A percentile compares a stretch with the other conserved stretches of the same genome.
phyloP scores from a whole-genome alignment of 192 early-diverging fungal species.

The Chytriomyces hyalinus region DNA sequence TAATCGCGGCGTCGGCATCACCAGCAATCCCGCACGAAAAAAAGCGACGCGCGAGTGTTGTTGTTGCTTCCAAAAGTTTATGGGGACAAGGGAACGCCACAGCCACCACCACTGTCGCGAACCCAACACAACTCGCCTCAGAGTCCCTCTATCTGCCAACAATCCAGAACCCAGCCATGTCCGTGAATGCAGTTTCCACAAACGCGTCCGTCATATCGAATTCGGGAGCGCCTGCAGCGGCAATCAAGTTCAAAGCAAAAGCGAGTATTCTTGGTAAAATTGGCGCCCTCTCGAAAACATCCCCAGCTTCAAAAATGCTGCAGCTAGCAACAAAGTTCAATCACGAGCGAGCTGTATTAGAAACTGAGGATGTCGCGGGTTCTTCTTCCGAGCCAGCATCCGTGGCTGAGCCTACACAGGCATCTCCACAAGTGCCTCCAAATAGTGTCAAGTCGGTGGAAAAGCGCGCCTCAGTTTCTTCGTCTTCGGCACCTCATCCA shows the following conservation, averaged over 20 bases:
- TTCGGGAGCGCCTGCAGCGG: not conserved
- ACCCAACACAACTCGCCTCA: not conserved
- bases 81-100: conserved; percentile 23
- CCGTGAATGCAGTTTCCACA: not conserved
- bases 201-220: not conserved
- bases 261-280: conserved; percentile 4
- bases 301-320: not conserved
- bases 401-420: not conserved
- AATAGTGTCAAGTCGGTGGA: not conserved
- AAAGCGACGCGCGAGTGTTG: not conserved
- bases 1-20: conserved; percentile 17
- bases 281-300: not conserved
- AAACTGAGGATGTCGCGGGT: not conserved
- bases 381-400: not conserved
- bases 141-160: not conserved
- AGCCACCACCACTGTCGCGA: conserved; percentile 9
- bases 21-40: not conserved
- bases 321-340: not conserved
- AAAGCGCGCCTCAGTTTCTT: not conserved
- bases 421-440: not conserved
- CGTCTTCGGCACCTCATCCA: not conserved
- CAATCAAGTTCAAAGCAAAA: conserved; percentile 12
- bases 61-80: conserved; percentile 7
- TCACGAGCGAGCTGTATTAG: not conserved
- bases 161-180: not conserved